phyloP scores from a whole-genome alignment of 805 yeast species.

The Starmerella ratchasimensis region DNA sequence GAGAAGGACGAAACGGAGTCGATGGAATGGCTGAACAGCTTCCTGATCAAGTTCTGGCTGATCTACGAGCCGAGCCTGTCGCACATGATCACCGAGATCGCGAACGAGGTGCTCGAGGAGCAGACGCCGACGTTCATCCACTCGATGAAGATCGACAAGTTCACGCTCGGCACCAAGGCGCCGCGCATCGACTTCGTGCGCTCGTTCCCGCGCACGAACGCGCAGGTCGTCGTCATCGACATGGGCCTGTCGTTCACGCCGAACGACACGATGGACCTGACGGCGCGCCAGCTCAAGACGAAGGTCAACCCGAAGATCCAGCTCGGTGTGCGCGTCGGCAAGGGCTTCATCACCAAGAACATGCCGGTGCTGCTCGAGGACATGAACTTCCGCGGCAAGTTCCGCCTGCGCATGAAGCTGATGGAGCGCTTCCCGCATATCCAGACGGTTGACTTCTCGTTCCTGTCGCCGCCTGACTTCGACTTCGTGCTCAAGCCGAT shows the following conservation, averaged over 20 bases:
- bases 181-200: conserved; percentile 85
- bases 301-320: conserved; percentile 71
- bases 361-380: conserved; percentile 71
- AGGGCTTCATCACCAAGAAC: conserved; percentile 51
- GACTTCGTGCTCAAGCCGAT: conserved; percentile 71
- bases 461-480: conserved; percentile 75
- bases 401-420: conserved; percentile 76
- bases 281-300: conserved; percentile 70
- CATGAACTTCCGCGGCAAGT: conserved; percentile 58
- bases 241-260: conserved; percentile 91
- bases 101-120: conserved; percentile 66
- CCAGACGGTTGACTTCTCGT: conserved; percentile 74
- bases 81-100: conserved; percentile 73
- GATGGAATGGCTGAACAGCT: conserved; percentile 88
- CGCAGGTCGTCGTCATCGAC: conserved; percentile 94
- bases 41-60: conserved; percentile 84
- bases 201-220: conserved; percentile 77
- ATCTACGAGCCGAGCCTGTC: conserved; percentile 80
- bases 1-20: conserved; percentile 85
- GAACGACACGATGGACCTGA: conserved; percentile 72
- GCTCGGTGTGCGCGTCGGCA: conserved; percentile 60
- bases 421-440: conserved; percentile 86
- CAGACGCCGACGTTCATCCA: conserved; percentile 78
- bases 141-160: conserved; percentile 69
- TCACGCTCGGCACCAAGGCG: conserved; percentile 91